phyloP scores from a whole-genome alignment of 2,329 filamentous ascomycete species.

The Ambrosiella cleistominuta region DNA sequence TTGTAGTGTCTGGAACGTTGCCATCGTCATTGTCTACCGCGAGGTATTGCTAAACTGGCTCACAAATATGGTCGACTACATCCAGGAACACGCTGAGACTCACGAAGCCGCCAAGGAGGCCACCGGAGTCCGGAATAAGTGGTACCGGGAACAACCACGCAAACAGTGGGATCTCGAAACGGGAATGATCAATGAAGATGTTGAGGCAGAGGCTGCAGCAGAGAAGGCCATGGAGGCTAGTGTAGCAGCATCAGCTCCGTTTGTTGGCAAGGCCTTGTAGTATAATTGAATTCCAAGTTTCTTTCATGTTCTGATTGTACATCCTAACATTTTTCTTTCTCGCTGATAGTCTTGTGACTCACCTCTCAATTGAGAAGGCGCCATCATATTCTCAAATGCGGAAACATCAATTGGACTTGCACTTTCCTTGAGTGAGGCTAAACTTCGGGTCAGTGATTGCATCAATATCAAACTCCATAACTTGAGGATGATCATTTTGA shows the following conservation, averaged over 20 bases:
- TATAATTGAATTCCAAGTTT: neutral
- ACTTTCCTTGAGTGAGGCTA: no score
- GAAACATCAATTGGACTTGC: no score
- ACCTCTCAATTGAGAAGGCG: no score
- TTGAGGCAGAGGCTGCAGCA: neutral
- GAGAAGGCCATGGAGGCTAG: neutral
- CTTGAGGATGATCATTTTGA: no score
- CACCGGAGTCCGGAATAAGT: neutral
- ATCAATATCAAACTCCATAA: no score
- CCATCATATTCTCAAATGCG: no score
- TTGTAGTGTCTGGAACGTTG: constrained; percentile 13
- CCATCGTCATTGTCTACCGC: constrained; percentile 12
- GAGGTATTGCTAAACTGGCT: constrained; percentile 6
- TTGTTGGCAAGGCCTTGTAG: constrained; percentile 8
- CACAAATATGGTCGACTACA: neutral
- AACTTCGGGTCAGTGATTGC: no score
- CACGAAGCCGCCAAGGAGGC: neutral
- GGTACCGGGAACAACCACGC: neutral
- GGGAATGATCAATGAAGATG: neutral
- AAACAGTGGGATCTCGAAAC: neutral
- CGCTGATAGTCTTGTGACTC: no score
- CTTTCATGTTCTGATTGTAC: neutral
- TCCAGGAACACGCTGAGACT: neutral
- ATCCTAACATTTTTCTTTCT: no score
- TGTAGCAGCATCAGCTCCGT: neutral